Conservation (phyloP, 2,329 filamentous ascomycete genomes). For the Aspergillus sojae region DNA sequence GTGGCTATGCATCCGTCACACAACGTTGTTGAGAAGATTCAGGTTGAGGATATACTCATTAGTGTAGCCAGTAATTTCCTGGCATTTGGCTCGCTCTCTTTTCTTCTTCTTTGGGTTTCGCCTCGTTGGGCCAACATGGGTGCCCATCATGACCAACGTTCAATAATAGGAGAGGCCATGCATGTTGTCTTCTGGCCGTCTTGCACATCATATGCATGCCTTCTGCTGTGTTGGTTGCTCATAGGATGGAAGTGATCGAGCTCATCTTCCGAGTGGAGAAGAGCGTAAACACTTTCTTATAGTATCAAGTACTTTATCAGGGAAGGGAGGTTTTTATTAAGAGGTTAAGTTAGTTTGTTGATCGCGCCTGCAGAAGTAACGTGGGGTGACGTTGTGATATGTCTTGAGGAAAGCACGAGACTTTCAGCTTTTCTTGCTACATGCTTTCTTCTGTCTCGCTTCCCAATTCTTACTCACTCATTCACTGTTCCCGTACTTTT, state of each 20-base stretch:
- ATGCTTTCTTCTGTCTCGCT: neutral
- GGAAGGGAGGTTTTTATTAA: neutral
- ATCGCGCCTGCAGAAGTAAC: neutral
- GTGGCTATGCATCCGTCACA: conserved; percentile 12
- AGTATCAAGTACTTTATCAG: neutral
- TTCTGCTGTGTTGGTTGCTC: neutral
- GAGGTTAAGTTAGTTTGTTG: neutral
- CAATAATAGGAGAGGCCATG: neutral
- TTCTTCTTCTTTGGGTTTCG: neutral
- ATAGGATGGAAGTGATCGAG: neutral
- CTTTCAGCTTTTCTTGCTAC: neutral
- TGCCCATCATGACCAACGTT: neutral
- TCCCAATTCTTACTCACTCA: neutral
- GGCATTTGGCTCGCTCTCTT: neutral
- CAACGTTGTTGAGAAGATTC: conserved; percentile 2
- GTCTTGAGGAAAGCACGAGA: conserved; percentile 1
- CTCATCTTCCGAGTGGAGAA: neutral
- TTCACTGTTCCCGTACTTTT: conserved; percentile 5
- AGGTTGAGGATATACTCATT: neutral
- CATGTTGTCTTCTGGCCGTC: neutral
- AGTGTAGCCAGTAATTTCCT: neutral
- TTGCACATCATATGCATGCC: neutral
- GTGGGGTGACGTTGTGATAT: conserved; percentile 9
- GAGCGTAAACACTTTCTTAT: too few species aligned
- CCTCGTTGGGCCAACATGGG: neutral